phyloP scores from a whole-genome alignment of 108 stramenopile genomes.

The Discostella stelligeroides region DNA sequence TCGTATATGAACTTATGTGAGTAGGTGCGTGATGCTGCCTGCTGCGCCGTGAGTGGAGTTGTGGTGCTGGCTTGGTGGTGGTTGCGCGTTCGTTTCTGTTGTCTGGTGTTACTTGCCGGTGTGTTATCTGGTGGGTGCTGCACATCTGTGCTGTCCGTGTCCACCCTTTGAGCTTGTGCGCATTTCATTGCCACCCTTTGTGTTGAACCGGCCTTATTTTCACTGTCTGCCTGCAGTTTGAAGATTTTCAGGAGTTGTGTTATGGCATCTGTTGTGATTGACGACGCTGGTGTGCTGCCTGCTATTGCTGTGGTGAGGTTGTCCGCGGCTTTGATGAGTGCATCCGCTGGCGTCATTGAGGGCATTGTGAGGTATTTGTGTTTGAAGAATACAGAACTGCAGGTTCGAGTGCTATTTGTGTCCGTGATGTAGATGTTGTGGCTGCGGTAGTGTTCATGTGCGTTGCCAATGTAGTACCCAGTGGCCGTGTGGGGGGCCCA shows the following conservation, averaged over 20 bases:
- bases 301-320: background rate
- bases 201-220: background rate
- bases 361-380: too few species aligned
- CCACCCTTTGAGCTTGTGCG: too few species aligned
- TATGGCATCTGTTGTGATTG: conserved; percentile 4
- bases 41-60: too few species aligned
- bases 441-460: background rate
- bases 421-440: too few species aligned
- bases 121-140: too few species aligned
- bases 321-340: conserved; percentile 14
- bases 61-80: too few species aligned
- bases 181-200: too few species aligned
- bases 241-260: background rate
- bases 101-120: too few species aligned
- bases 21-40: background rate
- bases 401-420: too few species aligned
- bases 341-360: conserved; percentile 8
- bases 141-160: too few species aligned
- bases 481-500: background rate
- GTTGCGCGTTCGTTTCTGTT: too few species aligned
- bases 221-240: background rate
- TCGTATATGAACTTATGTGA: background rate
- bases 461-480: background rate
- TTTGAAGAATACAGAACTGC: too few species aligned
- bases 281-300: background rate